Conservation (phyloP, 1,139 yeast species). For the Yamadazyma sp. region DNA sequence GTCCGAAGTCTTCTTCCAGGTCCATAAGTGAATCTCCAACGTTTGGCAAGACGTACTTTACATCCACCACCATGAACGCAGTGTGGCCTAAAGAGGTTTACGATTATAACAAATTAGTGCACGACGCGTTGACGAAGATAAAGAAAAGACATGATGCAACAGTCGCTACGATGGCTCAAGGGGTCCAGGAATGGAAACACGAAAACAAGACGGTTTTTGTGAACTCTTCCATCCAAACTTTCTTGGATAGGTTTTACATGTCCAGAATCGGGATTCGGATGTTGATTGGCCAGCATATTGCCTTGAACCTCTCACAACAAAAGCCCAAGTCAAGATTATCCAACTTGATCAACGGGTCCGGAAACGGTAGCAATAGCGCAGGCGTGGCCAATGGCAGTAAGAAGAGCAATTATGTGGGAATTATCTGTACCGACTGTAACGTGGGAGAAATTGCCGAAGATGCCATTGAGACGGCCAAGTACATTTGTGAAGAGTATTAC, state of each 20-base stretch:
- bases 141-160: conserved; percentile 90
- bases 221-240: conserved; percentile 70
- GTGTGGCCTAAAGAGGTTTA: conserved; percentile 76
- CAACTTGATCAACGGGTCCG: conserved; percentile 32
- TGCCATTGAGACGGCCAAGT: conserved; percentile 84
- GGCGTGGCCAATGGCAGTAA: conserved; percentile 15
- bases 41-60: conserved; percentile 58
- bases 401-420: conserved; percentile 69
- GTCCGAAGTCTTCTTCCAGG: conserved; percentile 10
- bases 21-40: conserved; percentile 35
- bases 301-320: conserved; percentile 67
- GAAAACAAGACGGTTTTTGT: conserved; percentile 49
- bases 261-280: conserved; percentile 85
- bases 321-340: conserved; percentile 41
- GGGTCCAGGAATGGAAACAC: conserved; percentile 85
- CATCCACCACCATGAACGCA: conserved; percentile 51
- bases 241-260: conserved; percentile 82
- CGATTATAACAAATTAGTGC: conserved; percentile 67
- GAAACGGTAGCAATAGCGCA: conserved; percentile 6
- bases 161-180: conserved; percentile 90
- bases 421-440: conserved; percentile 78
- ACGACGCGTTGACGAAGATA: conserved; percentile 66
- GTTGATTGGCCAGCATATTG: conserved; percentile 88
- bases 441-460: conserved; percentile 78
- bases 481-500: conserved; percentile 85